Evolutionary conservation across 2,329 filamentous ascomycete genomes (phyloP).

Genomic region (Fusarium fracticaudum): DNA sequence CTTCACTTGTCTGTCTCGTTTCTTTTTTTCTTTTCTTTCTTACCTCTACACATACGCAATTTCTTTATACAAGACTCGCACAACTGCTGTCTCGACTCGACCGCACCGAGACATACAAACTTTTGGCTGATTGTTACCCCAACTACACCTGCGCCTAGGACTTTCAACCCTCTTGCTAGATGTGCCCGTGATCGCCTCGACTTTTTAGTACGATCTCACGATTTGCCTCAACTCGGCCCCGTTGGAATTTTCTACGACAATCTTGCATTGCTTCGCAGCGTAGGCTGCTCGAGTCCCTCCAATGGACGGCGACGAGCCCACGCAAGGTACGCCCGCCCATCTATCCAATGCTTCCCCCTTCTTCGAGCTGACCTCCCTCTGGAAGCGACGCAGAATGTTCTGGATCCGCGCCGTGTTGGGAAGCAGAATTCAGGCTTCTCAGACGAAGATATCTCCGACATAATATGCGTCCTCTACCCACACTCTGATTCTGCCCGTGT

Average conservation of each 20-base stretch:
- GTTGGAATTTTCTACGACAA: slow-evolving; percentile 21
- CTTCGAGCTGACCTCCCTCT: slow-evolving; percentile 24
- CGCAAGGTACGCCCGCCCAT: slow-evolving; percentile 49
- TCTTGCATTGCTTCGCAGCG: slow-evolving; percentile 37
- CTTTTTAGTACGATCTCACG: background rate
- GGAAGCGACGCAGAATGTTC: slow-evolving; percentile 78
- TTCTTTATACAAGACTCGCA: background rate
- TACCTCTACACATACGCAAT: background rate
- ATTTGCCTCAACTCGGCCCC: slow-evolving; percentile 1
- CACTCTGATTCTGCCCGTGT: slow-evolving; percentile 75
- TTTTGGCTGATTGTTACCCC: slow-evolving; percentile 8
- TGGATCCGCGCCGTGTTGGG: slow-evolving; percentile 83
- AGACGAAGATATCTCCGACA: slow-evolving; percentile 85
- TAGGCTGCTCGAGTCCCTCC: slow-evolving; percentile 46
- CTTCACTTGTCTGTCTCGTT: background rate
- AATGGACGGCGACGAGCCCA: slow-evolving; percentile 58
- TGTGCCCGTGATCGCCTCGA: slow-evolving; percentile 25
- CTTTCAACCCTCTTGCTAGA: slow-evolving; percentile 10
- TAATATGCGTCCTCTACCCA: slow-evolving; percentile 88
- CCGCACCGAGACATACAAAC: slow-evolving; percentile 15
- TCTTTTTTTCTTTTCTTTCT: slow-evolving; percentile 12
- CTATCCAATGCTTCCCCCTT: background rate
- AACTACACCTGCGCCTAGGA: slow-evolving; percentile 8
- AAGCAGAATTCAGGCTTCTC: slow-evolving; percentile 84
- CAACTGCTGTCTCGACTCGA: slow-evolving; percentile 2